Percentiles rank a stretch among this genome's conserved stretches.
These are phyloP conservation scores for Saccharomycopsis sp. DNA, from an alignment of 805 yeast species.

Conservation along the genomic window DNA sequence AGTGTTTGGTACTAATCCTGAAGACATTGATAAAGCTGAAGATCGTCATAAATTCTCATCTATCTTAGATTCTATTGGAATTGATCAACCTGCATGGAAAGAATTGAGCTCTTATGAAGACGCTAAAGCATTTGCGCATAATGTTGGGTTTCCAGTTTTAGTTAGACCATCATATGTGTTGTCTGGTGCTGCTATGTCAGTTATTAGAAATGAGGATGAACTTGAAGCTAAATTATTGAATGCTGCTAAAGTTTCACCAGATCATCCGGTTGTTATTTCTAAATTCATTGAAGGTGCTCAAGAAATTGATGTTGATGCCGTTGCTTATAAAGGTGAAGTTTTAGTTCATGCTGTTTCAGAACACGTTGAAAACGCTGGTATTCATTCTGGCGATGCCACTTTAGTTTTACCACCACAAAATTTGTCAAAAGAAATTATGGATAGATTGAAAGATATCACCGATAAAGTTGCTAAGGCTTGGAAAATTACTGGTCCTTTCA, in stretches of 20 bases:
- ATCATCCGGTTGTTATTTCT: slow-evolving; percentile 95
- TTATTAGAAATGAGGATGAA: slow-evolving; percentile 71
- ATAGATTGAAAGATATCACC: slow-evolving; percentile 77
- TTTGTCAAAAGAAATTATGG: slow-evolving; percentile 57
- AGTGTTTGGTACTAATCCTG: slow-evolving; percentile 90
- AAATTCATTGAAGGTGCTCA: slow-evolving; percentile 94
- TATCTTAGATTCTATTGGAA: slow-evolving; percentile 83
- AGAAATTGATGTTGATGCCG: slow-evolving; percentile 96
- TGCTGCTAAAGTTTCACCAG: slow-evolving; percentile 90
- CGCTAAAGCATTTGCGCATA: slow-evolving; percentile 77
- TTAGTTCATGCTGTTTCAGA: slow-evolving; percentile 94
- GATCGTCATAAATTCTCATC: slow-evolving; percentile 97
- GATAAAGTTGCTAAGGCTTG: slow-evolving; percentile 91
- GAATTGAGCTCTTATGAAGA: slow-evolving; percentile 82
- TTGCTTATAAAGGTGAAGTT: slow-evolving; percentile 81
- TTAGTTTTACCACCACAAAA: slow-evolving; percentile 87
- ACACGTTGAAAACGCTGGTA: slow-evolving; percentile 98
- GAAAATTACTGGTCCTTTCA: slow-evolving; percentile 96
- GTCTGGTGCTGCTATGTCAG: slow-evolving; percentile 99
- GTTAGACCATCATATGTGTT: slow-evolving; percentile 97
- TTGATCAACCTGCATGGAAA: slow-evolving; percentile 98
- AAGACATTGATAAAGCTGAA: slow-evolving; percentile 94
- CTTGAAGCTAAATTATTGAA: slow-evolving; percentile 73
- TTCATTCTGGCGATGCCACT: slow-evolving; percentile 98
- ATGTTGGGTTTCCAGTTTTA: slow-evolving; percentile 89